Percentiles rank a stretch among this genome's conserved stretches.
Conservation (phyloP, 306 rosid species). For the Argentina anserina region DNA sequence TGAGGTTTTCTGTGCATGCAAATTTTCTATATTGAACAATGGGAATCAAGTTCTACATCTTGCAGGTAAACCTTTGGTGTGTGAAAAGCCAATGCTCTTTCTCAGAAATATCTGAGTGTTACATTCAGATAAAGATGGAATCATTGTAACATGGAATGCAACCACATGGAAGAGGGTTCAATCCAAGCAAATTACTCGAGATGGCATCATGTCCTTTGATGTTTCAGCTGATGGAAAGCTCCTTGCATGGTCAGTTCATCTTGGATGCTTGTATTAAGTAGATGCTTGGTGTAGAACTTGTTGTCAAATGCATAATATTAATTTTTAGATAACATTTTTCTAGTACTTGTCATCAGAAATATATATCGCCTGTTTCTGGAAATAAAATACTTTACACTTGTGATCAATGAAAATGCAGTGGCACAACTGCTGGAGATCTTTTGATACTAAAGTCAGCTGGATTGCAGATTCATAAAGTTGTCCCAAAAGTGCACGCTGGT, state of each 20-base stretch:
- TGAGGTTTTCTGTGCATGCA: constrained; percentile 68
- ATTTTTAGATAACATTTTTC: neutral
- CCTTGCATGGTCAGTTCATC: constrained; percentile 71
- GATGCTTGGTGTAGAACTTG: neutral
- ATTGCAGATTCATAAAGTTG: constrained; percentile 49
- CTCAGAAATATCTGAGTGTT: too few species aligned
- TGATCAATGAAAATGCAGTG: constrained; percentile 59
- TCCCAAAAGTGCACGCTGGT: constrained; percentile 78
- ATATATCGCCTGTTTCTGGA: neutral
- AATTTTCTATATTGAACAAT: constrained; percentile 61
- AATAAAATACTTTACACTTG: constrained; percentile 1
- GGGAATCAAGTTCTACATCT: constrained; percentile 49
- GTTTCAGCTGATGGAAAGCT: constrained; percentile 82
- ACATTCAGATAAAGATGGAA: constrained; percentile 67
- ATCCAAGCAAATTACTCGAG: constrained; percentile 59
- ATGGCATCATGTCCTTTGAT: constrained; percentile 59
- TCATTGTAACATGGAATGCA: constrained; percentile 76
- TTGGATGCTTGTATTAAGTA: too few species aligned
- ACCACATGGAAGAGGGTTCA: constrained; percentile 68
- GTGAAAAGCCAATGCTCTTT: too few species aligned
- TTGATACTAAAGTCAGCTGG: constrained; percentile 58
- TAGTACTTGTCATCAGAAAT: neutral
- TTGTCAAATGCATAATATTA: neutral
- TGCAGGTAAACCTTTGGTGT: constrained; percentile 45
- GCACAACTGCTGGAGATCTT: constrained; percentile 79